Evolutionary conservation across 345 rosid genomes (phyloP), one percentile per base, ranked within the genome.

Genomic region (Durio zibethinus): DNA sequence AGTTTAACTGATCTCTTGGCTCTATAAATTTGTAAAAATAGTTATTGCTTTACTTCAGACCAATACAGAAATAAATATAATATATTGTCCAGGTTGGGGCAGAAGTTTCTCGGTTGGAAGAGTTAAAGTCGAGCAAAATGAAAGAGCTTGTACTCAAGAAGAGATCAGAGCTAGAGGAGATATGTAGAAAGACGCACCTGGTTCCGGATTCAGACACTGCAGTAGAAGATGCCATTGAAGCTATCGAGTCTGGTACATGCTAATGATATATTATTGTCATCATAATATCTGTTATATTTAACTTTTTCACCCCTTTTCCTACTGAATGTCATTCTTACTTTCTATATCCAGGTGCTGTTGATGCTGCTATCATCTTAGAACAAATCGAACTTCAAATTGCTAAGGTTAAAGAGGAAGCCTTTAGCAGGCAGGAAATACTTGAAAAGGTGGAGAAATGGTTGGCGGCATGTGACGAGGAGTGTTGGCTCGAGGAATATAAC

Each of bases 401-500:
- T 50, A 89, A 86, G 77, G 87, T 90, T 48, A 94, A 92, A 84
- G 99, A 91, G 86, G 97, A 94, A 86, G 95, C 98, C 71, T 85
- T 94, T 79, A 85, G 93, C 86, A 82, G 98, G 82, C 92, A 91
- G 71, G 99, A 97, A 65, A 83, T 97, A 73, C 98, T 97, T 42
- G 99, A 97, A 77, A 94, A 84, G 88, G 90, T 94, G 18, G 99
- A 97, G 87, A 97, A 92, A 85, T 97, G 99, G 99, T 78, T 89
- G 84, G 86, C 82, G 67, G 98, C 98, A n/a, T 92, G 99, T 63
- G 98, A 97, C 33, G 98, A 97, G 81, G 99, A 97, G 80, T 85
- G 91, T 54, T 97, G 99, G 99, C 98, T 97, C 60, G 99, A 97
- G 81, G 98, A 97, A 82, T 94, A 97, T 74, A 94, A 94, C 82